These are phyloP conservation scores for Aphanocladium album DNA, from an alignment of 2,329 filamentous ascomycete genomes.

Conservation along the genomic window DNA sequence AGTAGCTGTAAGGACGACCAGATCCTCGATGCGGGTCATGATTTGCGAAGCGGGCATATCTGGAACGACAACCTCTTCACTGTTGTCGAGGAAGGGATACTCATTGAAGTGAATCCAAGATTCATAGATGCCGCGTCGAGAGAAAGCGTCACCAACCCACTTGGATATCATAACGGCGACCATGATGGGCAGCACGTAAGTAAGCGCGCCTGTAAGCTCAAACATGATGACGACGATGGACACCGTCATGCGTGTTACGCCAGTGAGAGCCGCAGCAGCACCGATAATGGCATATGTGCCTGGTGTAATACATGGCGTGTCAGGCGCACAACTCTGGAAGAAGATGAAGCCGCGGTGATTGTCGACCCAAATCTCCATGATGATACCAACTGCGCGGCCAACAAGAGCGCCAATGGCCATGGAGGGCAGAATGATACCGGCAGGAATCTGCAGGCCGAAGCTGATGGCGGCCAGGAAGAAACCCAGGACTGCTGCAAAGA, in stretches of 20 bases:
- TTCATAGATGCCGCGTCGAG: slow-evolving; percentile 91
- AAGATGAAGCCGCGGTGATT: slow-evolving; percentile 71
- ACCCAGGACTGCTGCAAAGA: slow-evolving; percentile 77
- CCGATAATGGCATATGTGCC: slow-evolving; percentile 96
- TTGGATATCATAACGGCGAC: slow-evolving; percentile 97
- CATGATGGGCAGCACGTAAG: slow-evolving; percentile 98
- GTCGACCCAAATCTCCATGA: slow-evolving; percentile 82
- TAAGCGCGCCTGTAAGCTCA: slow-evolving; percentile 91
- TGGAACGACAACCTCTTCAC: slow-evolving; percentile 72
- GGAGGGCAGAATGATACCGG: slow-evolving; percentile 91
- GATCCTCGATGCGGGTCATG: slow-evolving; percentile 89
- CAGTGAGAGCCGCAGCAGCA: slow-evolving; percentile 87
- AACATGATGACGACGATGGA: slow-evolving; percentile 99
- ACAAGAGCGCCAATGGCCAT: slow-evolving; percentile 92
- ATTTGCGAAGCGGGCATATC: slow-evolving; percentile 82
- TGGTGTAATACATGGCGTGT: slow-evolving; percentile 82
- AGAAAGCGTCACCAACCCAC: slow-evolving; percentile 96
- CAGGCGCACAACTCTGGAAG: slow-evolving; percentile 78
- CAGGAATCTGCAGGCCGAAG: slow-evolving; percentile 90
- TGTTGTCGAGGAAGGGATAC: slow-evolving; percentile 92
- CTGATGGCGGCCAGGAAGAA: slow-evolving; percentile 83
- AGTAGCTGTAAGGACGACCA: slow-evolving; percentile 79
- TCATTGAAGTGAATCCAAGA: slow-evolving; percentile 95
- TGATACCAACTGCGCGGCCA: slow-evolving; percentile 82
- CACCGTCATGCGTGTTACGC: slow-evolving; percentile 92